Evolutionary conservation across 495 filamentous ascomycete species (phyloP), one percentile per base, ranked within the genome.

Genomic region (Trichoderma erinaceum): DNA sequence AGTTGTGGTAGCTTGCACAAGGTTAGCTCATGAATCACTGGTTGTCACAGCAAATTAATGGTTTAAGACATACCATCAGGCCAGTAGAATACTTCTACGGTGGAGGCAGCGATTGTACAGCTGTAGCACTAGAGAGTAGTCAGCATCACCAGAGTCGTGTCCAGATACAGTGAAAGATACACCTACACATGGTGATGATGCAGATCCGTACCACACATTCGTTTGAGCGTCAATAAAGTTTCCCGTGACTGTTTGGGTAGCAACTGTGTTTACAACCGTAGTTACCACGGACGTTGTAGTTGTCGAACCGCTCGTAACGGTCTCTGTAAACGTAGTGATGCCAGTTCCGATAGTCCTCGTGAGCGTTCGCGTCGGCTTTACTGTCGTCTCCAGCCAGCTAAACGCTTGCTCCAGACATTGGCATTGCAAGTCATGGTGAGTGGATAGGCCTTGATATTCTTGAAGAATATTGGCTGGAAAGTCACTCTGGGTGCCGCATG

Each of bases 21-120:
- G 2, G 50, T 56, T 25, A 56, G 50, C 21, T 48, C 21, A 25
- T 56, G 5, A 1, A 25, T 23, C 25, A 46, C 16, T 56, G 4
- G 29, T 29, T 29, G 1, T 23, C 50, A 21, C 5, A 1, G 18
- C 4, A 56, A 21, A 16, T 21, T 1, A 3, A n/a, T 27, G 8
- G 8, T 1, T 27, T 21, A 2, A 2, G 21, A 56, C 50, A 6
- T 25, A 56, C 50, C 50, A 3, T 21, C 18, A 25, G n/a, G 4
- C 50, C 50, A 61, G 27, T 29, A 61, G 56, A 61, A 61, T 15
- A 61, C 56, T 32, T 61, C 56, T 15, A 61, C 56, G 6, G 56
- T 61, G 10, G 56, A 61, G 10, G 56, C 56, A 12, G 11, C 56
- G 25, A 61, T 61, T 16, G 56, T 61, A 15, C 56, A 61, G 27